Base-by-base conservation (phyloP, 805 yeast genomes). In the Wickerhamia fluorescens region DNA sequence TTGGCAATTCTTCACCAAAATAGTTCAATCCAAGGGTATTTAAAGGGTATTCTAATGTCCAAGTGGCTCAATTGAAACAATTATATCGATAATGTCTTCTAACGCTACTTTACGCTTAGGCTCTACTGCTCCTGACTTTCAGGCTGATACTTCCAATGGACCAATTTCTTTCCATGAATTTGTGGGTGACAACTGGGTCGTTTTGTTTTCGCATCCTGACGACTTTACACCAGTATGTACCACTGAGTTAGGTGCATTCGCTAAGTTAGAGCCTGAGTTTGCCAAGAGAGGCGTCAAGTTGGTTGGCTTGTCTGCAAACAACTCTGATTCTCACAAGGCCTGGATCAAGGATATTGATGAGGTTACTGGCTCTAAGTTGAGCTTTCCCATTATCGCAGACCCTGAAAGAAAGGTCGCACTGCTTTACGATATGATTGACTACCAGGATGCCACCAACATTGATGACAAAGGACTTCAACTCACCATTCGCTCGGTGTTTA, bases 211-310 rank as follows among this genome's bases (percentile, higher is more conserved):
- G 15, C 96, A 87, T 60, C 96, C 96, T 38, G 95, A 87, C 32
- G 96, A 87, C 59, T 88, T 85, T 71, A 87, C 96, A 12, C 96
- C 96, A 27, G 95, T 87, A 32, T 87, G 96, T 62, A 88, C 96
- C 50, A 87, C 96, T 33, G 96, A 87, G 67, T 71, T 87, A 52
- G 95, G 96, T 44, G 95, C 95, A 13, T 88, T 87, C 49, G 87
- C 95, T 40, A 73, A 77, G 47, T 73, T 86, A 61, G 83, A 85
- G 66, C 85, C 87, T 31, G 95, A 87, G 58, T 87, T 87, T 49
- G 76, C 78, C 51, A 68, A 79, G 61, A 77, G 96, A 69, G 75
- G 75, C 52, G 83, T 80, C 54, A 86, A 87, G 68, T 71, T 87
- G 59, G 81, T 87, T 58, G 96, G 96, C 39, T 68, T 87, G 45